Evolutionary conservation across 495 filamentous ascomycete species (phyloP).

Genomic region (Pseudomonodictys pantanalensis): DNA sequence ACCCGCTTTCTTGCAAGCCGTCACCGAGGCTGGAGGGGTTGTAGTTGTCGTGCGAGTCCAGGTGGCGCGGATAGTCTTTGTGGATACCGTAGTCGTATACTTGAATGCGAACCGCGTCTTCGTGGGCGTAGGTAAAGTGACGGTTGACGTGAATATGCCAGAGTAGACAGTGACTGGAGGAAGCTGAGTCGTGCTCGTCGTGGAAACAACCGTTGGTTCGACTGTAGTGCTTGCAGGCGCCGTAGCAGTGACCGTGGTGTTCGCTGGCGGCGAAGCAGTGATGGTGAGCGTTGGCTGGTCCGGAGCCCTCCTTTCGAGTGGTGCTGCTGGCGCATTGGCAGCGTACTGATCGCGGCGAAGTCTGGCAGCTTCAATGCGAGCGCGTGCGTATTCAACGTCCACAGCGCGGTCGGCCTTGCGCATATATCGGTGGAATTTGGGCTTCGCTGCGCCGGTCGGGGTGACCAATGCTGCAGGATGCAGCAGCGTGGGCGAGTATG

Average conservation of each 20-base stretch:
- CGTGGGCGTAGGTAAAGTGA: conserved; percentile 29
- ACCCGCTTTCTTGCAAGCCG: conserved; percentile 23
- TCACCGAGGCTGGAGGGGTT: conserved; percentile 28
- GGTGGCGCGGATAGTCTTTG: conserved; percentile 32
- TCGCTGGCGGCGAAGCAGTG: conserved; percentile 19
- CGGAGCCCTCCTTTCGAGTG: conserved; percentile 26
- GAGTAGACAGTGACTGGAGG: conserved; percentile 32
- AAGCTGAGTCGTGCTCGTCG: conserved; percentile 13
- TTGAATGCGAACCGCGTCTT: conserved; percentile 23
- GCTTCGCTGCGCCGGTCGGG: neutral
- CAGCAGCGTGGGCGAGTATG: conserved; percentile 33
- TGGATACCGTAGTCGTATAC: conserved; percentile 26
- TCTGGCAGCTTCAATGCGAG: conserved; percentile 24
- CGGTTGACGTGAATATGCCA: conserved; percentile 31
- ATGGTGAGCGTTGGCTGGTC: conserved; percentile 29
- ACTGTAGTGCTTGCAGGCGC: conserved; percentile 19
- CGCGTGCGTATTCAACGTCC: conserved; percentile 28
- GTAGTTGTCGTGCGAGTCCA: conserved; percentile 32
- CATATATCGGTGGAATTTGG: conserved; percentile 15
- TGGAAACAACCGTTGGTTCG: conserved; percentile 7
- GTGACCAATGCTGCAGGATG: conserved; percentile 24
- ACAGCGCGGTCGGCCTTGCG: conserved; percentile 24
- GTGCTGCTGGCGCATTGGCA: neutral
- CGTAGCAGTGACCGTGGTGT: conserved; percentile 22
- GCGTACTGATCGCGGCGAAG: conserved; percentile 16